Base-by-base conservation (phyloP, 2,329 filamentous ascomycete species). In the Diaporthe caulivora region DNA sequence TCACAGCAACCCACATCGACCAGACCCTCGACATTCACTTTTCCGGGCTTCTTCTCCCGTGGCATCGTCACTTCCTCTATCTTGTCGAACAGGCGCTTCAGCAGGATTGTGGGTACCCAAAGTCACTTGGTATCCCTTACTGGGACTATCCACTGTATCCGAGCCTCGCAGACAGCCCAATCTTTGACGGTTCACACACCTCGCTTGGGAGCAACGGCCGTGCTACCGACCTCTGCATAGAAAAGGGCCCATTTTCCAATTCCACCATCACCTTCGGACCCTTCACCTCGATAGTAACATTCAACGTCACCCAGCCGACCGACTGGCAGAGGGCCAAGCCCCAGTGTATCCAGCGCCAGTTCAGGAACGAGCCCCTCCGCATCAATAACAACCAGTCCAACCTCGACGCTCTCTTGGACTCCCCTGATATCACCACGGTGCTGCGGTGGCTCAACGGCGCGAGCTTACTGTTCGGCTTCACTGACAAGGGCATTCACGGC, bases 1-100 rank as follows among this genome's bases (percentile, higher is more conserved):
- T 85, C 55, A 81, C 87, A 8, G 86, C 83, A 7, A 81, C 83
- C 0, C 87, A 89, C 74, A 83, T 89, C 72, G 84, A 87, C 70
- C 82, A 85, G 74, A 87, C 87, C 0, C 74, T 81, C 13, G 69
- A 65, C 1, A 87, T 88, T 24, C 67, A 64, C 31, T 71, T 34
- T 21, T 44, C 55, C 29, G 72, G 58, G 10, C 71, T 72, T 18
- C 65, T 74, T 40, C 70, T 74, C 11, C 51, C 60, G 9, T 74
- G 73, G 73, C 73, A 74, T 40, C 73, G 73, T 21, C 64, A 72
- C n/a, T 69, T 72, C 29, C n/a, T 57, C 37, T 64, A 62, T 13
- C 51, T 60, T 2, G 31, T 69, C 54, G 73, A 74, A 29, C 37
- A 26, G 7, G 70, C 70, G 26, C 64, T 74, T 8, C 62, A 65